These are phyloP conservation scores for Pilobolus umbonatus DNA, from an alignment of 192 early-diverging fungal species.

Conservation along the genomic window DNA sequence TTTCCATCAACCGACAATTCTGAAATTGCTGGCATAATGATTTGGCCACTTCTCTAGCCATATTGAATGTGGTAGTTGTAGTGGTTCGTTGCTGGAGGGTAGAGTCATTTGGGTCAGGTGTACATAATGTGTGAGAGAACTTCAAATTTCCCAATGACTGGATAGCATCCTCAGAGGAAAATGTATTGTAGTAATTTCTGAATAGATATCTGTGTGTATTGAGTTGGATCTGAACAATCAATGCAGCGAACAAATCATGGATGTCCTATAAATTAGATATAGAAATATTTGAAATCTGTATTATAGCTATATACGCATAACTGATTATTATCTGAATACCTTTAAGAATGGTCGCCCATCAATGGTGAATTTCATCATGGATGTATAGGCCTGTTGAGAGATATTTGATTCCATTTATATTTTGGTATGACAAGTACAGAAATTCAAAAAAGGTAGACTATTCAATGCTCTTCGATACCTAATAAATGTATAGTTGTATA, in stretches of 20 bases:
- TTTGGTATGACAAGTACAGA: background rate
- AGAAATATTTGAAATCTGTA: background rate
- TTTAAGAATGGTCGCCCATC: conserved; percentile 55
- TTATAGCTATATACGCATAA: background rate
- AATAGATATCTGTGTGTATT: conserved; percentile 46
- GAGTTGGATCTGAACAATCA: conserved; percentile 48
- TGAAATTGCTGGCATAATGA: conserved; percentile 52
- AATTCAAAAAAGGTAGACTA: background rate
- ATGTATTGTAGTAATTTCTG: conserved; percentile 46
- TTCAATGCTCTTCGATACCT: no score
- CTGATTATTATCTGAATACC: conserved; percentile 30
- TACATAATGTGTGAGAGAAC: conserved; percentile 41
- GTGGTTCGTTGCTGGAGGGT: conserved; percentile 44
- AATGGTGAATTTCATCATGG: conserved; percentile 52
- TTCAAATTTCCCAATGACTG: conserved; percentile 40
- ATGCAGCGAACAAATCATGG: conserved; percentile 51
- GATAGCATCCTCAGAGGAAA: conserved; percentile 52
- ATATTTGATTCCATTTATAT: conserved; percentile 16
- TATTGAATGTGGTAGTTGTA: conserved; percentile 53
- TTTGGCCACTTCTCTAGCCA: conserved; percentile 53
- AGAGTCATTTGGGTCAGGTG: conserved; percentile 46
- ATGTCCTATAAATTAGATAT: conserved; percentile 38
- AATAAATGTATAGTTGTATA: no score
- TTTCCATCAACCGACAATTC: conserved; percentile 46
- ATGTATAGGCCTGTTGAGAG: conserved; percentile 39